These are phyloP conservation scores for Venturia carpophila DNA, from an alignment of 2,329 filamentous ascomycete species.

Conservation along the genomic window DNA sequence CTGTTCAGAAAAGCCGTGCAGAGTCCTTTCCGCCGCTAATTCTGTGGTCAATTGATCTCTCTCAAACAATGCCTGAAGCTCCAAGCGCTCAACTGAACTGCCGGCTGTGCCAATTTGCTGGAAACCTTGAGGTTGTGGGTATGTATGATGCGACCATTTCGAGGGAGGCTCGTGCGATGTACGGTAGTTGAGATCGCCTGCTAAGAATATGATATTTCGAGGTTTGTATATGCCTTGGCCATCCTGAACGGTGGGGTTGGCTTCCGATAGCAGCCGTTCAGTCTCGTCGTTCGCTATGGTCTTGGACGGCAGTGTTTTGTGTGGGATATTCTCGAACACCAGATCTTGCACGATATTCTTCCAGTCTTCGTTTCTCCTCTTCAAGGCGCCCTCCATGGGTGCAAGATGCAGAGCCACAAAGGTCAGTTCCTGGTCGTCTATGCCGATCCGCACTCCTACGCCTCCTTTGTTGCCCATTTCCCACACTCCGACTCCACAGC, in stretches of 20 bases:
- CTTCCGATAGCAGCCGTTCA: conserved; percentile 26
- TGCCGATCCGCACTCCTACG: conserved; percentile 66
- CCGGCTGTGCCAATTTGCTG: conserved; percentile 31
- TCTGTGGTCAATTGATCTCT: conserved; percentile 76
- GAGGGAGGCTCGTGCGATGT: conserved; percentile 61
- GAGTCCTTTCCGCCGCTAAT: conserved; percentile 56
- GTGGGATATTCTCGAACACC: conserved; percentile 52
- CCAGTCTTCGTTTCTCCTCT: conserved; percentile 81
- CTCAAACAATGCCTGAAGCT: conserved; percentile 51
- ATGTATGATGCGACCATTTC: conserved; percentile 47
- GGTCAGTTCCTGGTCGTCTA: conserved; percentile 52
- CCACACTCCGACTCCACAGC: conserved; percentile 73
- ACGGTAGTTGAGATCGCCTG: conserved; percentile 92
- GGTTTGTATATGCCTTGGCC: conserved; percentile 65
- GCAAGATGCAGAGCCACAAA: conserved; percentile 86
- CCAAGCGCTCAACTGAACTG: not conserved
- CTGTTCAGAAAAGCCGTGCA: conserved; percentile 72
- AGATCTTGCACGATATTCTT: conserved; percentile 70
- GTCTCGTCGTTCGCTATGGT: conserved; percentile 25
- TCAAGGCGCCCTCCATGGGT: conserved; percentile 72
- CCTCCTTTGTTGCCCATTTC: conserved; percentile 97
- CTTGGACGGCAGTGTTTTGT: not conserved
- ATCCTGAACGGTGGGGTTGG: conserved; percentile 18
- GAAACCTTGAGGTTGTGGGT: conserved; percentile 44
- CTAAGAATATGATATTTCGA: conserved; percentile 71